Evolutionary conservation across 177 flowering plant genomes (phyloP).

Genomic region (Vitis hybrid): DNA sequence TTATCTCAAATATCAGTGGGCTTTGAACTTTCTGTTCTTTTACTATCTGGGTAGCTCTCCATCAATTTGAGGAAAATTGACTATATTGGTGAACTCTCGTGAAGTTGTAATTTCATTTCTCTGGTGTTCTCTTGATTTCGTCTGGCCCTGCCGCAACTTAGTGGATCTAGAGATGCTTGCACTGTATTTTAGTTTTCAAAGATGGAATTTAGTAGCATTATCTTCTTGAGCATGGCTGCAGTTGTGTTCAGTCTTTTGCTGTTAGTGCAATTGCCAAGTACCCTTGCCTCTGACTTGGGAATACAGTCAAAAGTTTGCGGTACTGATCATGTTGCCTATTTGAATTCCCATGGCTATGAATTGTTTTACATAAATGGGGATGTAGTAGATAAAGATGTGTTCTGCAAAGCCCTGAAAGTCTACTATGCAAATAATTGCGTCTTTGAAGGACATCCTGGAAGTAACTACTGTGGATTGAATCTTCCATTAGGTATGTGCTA

Average conservation of each 20-base stretch:
- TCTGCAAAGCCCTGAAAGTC: constrained; percentile 46
- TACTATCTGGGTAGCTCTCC: no score
- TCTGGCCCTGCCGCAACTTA: neutral
- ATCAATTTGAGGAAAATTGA: no score
- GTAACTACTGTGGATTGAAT: constrained; percentile 30
- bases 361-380: constrained; percentile 49
- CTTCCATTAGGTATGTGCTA: constrained; percentile 32
- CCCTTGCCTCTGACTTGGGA: constrained; percentile 30
- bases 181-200: constrained; percentile 2
- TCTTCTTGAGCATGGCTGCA: constrained; percentile 8
- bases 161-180: constrained; percentile 7
- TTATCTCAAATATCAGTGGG: no score
- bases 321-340: constrained; percentile 30
- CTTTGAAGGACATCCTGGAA: constrained; percentile 17
- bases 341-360: constrained; percentile 26
- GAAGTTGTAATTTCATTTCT: no score
- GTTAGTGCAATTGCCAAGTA: constrained; percentile 6
- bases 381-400: constrained; percentile 36
- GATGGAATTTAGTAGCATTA: neutral
- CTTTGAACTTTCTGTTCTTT: no score
- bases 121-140: no score
- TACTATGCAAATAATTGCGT: constrained; percentile 29
- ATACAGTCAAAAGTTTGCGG: constrained; percentile 39
- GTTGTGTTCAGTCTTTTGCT: constrained; percentile 15
- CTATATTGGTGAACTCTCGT: no score